These are phyloP conservation scores for Brassica incana DNA, from an alignment of 345 rosid species.

Conservation along the genomic window DNA sequence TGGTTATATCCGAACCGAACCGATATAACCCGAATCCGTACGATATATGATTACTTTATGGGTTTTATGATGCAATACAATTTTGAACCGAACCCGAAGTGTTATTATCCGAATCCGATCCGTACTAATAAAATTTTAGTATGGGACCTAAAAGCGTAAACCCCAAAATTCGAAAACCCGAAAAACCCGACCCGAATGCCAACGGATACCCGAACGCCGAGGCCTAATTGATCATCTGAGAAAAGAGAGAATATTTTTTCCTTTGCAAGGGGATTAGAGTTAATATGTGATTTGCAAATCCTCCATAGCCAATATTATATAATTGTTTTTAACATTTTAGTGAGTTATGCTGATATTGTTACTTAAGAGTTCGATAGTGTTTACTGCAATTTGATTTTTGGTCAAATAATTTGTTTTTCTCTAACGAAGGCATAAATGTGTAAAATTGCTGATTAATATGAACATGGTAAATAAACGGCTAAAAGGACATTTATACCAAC, in stretches of 20 bases:
- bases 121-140: no score
- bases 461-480: not conserved
- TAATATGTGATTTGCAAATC: not conserved
- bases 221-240: not conserved
- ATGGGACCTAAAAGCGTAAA: no score
- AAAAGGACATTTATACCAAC: not conserved
- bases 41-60: no score
- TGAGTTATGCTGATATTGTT: not conserved
- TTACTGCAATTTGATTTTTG: not conserved
- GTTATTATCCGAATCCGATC: no score
- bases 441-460: not conserved
- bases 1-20: no score
- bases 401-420: not conserved
- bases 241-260: not conserved
- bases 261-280: not conserved
- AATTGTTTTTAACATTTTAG: not conserved
- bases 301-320: not conserved
- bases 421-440: not conserved
- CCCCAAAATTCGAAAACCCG: no score
- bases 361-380: not conserved
- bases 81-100: no score
- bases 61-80: no score
- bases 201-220: no score
- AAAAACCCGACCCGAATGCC: no score
- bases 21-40: no score